A percentile compares a stretch with the other conserved stretches of the same genome.
phyloP scores from a whole-genome alignment of 2,329 filamentous ascomycete genomes.

The Spiromastix sp. region DNA sequence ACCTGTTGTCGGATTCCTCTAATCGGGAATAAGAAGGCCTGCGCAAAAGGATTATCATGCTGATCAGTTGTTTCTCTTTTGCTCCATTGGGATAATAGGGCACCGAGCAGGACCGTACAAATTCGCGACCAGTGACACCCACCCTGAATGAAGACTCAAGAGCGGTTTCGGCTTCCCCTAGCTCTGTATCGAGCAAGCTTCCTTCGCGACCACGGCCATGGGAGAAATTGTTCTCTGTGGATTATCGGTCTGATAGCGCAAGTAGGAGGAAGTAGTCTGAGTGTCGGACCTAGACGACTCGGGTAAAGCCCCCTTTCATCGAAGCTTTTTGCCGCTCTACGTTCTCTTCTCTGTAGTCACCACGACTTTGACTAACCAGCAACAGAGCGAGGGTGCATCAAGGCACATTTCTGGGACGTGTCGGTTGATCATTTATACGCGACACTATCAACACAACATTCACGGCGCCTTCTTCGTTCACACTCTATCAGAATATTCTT shows the following conservation, averaged over 20 bases:
- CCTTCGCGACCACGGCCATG: conserved; percentile 23
- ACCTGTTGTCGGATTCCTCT: conserved; percentile 33
- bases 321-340: too few relatives aligned
- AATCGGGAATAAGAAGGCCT: conserved; percentile 6
- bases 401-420: too few relatives aligned
- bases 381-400: too few relatives aligned
- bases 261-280: conserved; percentile 11
- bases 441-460: too few relatives aligned
- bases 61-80: conserved; percentile 7
- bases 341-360: too few relatives aligned
- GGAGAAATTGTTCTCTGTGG: conserved; percentile 35
- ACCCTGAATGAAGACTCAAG: conserved; percentile 7
- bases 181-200: conserved; percentile 17
- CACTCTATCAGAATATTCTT: too few relatives aligned
- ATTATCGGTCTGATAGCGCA: conserved; percentile 28
- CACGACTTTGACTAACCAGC: too few relatives aligned
- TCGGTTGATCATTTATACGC: too few relatives aligned
- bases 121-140: conserved; percentile 13
- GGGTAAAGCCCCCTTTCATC: too few relatives aligned
- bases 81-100: conserved; percentile 9
- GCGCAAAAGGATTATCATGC: conserved; percentile 2
- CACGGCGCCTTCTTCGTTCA: too few relatives aligned
- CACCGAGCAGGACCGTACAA: conserved; percentile 1
- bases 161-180: too few relatives aligned
- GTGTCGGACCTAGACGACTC: too few relatives aligned